A percentile compares a stretch with the other conserved stretches of the same genome.
Conservation (phyloP, 2,329 filamentous ascomycete species). For the Elsinoe necatrix region DNA sequence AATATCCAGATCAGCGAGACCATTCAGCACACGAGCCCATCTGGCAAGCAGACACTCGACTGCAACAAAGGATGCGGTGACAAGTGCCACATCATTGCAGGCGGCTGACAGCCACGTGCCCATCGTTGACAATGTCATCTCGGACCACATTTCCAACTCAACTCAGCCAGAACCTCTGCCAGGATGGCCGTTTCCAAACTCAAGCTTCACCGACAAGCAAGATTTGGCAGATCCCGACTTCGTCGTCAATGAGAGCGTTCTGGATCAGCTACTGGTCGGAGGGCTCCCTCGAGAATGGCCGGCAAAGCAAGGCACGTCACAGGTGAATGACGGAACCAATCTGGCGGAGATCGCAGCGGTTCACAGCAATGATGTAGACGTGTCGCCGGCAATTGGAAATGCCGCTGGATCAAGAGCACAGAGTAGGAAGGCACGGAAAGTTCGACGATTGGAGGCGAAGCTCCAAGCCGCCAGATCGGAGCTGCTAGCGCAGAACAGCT, state of each 20-base stretch:
- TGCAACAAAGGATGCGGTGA: neutral
- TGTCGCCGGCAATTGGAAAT: neutral
- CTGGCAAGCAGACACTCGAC: neutral
- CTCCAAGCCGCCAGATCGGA: neutral
- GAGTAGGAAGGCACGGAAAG: slow-evolving; percentile 8
- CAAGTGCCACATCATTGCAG: neutral
- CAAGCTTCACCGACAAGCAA: neutral
- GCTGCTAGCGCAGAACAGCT: neutral
- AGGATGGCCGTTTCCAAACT: neutral
- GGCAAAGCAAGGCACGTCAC: neutral
- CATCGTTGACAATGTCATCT: neutral
- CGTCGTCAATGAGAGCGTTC: neutral
- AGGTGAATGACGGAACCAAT: neutral
- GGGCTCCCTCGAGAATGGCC: neutral
- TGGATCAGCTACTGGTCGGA: neutral
- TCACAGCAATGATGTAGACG: neutral
- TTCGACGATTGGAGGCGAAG: slow-evolving; percentile 11
- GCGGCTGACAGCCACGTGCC: neutral
- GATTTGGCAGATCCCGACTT: neutral
- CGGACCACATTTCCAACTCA: neutral
- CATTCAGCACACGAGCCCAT: slow-evolving; percentile 4
- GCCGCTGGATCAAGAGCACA: neutral
- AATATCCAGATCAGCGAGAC: neutral
- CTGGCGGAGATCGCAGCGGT: neutral
- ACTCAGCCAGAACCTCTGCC: neutral